Base-by-base conservation (phyloP, 75 land plant genomes). In the Cupressus sempervirens region DNA sequence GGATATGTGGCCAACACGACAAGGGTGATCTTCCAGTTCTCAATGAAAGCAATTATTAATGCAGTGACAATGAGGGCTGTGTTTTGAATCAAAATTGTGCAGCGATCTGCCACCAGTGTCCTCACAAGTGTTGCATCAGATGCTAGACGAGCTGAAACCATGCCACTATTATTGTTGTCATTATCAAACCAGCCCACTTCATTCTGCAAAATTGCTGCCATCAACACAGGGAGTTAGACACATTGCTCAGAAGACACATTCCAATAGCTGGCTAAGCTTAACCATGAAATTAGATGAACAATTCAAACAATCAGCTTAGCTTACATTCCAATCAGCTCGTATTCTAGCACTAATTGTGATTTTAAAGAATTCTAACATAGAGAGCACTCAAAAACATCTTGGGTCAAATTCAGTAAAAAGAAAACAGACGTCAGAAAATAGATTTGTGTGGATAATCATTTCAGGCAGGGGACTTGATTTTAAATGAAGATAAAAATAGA, bases 131-230 rank as follows among this genome's bases (percentile, higher is more conserved):
- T 92, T 56, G 99, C 99, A 86, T 98, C 99, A 41, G 90, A 88
- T 32, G 96, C 94, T 43, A 98, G 90, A 5, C 95, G 93, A 23
- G 99, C 91, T 6, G 98, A 76, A 35, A 98, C 86, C 86, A 92
- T 89, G 53, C 93, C 89, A 85, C 99, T 97, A 80, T 90, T 91
- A 46, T 96, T 96, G 84, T 82, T 86, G n/a, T 89, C 81, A 7
- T 94, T 91, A 81, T 97, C 99, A 85, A 98, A 98, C 93, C 94
- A 98, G 50, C 97, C 96, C 16, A 96, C 92, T 88, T 98, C 99
- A 83, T 94, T 95, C 81, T 89, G 83, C 89, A 98, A 85, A 20
- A 98, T 96, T 13, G 94, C 99, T 98, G 94, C 84, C 65, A 87
- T 62, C 65, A n/a, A 62, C 67, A 62, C n/a, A 62, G 67, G 41